Conservation (phyloP, 2,329 filamentous ascomycete species). For the Colletotrichum filicis region DNA sequence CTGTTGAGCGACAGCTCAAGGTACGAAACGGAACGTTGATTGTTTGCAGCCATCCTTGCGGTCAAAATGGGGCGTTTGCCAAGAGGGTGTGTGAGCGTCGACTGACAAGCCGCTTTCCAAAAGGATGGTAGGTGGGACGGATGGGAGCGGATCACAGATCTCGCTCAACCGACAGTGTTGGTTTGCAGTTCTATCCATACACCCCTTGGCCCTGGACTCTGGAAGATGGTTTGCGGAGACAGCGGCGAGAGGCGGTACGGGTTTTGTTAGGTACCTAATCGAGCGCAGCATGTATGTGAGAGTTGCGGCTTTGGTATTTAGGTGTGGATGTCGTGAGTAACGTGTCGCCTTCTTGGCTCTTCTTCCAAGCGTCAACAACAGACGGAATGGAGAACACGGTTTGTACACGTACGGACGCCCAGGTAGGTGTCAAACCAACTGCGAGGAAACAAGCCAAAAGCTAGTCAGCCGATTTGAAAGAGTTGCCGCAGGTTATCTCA, state of each 20-base stretch:
- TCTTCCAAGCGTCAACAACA: not conserved
- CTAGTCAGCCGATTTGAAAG: not conserved
- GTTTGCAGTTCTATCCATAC: constrained; percentile 29
- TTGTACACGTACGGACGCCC: not conserved
- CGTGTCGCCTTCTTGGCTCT: not conserved
- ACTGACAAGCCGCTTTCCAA: constrained; percentile 33
- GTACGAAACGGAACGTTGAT: constrained; percentile 36
- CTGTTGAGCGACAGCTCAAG: constrained; percentile 16
- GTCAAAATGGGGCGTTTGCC: not conserved
- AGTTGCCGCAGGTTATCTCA: not conserved
- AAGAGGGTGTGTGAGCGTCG: constrained; percentile 5
- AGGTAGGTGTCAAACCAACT: not conserved
- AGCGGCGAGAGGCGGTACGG: not conserved
- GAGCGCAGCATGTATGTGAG: constrained; percentile 1
- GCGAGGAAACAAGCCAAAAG: not conserved
- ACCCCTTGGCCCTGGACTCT: not conserved
- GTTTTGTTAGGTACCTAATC: not conserved
- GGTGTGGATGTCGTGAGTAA: constrained; percentile 8
- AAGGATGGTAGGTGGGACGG: constrained; percentile 30
- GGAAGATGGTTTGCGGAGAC: constrained; percentile 11
- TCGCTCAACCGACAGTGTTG: constrained; percentile 28
- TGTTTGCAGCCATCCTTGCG: constrained; percentile 33
- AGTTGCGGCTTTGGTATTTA: not conserved
- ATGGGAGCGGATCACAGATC: constrained; percentile 33
- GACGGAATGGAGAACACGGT: not conserved